Percentiles rank a stretch among this genome's conserved stretches.
phyloP scores from a whole-genome alignment of 305 asterid genomes.

The Rubia peregrina region DNA sequence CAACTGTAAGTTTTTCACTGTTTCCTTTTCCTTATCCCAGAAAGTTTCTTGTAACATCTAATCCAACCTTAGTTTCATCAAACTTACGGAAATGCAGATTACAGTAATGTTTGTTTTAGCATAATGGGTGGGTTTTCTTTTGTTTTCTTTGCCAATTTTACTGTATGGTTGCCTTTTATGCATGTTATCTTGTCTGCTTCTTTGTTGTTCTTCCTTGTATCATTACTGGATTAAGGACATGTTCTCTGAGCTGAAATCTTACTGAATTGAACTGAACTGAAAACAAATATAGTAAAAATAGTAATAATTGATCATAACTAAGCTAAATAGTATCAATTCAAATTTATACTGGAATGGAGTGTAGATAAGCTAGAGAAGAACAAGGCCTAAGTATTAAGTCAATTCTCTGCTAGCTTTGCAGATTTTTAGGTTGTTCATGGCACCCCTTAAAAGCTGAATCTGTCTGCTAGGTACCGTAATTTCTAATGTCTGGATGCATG shows the following conservation, averaged over 20 bases:
- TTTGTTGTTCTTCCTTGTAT: background rate
- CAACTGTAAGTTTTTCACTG: background rate
- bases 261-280: too few relatives aligned
- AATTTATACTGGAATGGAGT: too few relatives aligned
- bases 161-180: too few relatives aligned
- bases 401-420: background rate
- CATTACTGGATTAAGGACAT: background rate
- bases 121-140: background rate
- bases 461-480: background rate
- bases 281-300: too few relatives aligned
- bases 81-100: background rate
- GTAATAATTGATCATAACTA: too few relatives aligned
- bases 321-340: too few relatives aligned
- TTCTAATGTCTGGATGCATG: slow-evolving; percentile 31
- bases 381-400: background rate
- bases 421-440: background rate
- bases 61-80: background rate
- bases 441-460: background rate
- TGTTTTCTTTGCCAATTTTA: background rate
- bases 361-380: too few relatives aligned
- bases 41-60: background rate
- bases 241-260: too few relatives aligned
- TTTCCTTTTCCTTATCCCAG: background rate
- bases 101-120: background rate
- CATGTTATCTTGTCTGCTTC: too few relatives aligned